Evolutionary conservation across 2,329 filamentous ascomycete species (phyloP).

Genomic region (Capronia americana): DNA sequence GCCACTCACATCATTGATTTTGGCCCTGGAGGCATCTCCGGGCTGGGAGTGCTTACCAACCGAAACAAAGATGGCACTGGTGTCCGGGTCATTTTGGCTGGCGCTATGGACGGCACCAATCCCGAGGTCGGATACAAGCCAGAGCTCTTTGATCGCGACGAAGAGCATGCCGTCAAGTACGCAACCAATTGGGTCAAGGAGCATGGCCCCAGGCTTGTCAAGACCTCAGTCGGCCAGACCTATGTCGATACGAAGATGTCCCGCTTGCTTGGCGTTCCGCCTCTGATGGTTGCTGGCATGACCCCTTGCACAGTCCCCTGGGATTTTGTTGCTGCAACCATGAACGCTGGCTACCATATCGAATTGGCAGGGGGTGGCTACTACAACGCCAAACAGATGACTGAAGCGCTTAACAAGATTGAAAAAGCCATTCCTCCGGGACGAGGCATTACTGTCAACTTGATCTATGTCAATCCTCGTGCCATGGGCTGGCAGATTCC

Average conservation of each 20-base stretch:
- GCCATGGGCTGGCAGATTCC: slow-evolving; percentile 95
- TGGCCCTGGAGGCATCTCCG: slow-evolving; percentile 94
- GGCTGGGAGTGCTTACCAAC: slow-evolving; percentile 93
- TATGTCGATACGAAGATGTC: slow-evolving; percentile 98
- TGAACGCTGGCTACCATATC: slow-evolving; percentile 94
- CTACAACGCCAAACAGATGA: slow-evolving; percentile 83
- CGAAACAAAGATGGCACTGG: slow-evolving; percentile 99
- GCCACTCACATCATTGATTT: slow-evolving; percentile 97
- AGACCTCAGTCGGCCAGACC: slow-evolving; percentile 85
- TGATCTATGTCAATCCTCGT: slow-evolving; percentile 88
- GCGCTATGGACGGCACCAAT: slow-evolving; percentile 88
- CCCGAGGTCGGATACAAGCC: slow-evolving; percentile 96
- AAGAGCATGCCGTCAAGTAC: slow-evolving; percentile 91
- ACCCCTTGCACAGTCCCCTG: slow-evolving; percentile 86
- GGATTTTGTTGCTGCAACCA: slow-evolving; percentile 90
- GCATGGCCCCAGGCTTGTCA: slow-evolving; percentile 88
- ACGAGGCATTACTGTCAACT: slow-evolving; percentile 84
- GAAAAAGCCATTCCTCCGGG: slow-evolving; percentile 83
- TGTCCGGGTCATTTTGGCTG: slow-evolving; percentile 93
- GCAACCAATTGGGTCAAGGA: slow-evolving; percentile 98
- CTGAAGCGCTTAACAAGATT: slow-evolving; percentile 80
- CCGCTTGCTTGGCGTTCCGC: slow-evolving; percentile 80
- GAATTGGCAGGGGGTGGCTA: slow-evolving; percentile 90
- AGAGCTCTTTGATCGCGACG: slow-evolving; percentile 95
- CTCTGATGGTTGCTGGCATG: slow-evolving; percentile 92